phyloP scores from a whole-genome alignment of 177 flowering plant genomes.

The Vitis hybrid region DNA sequence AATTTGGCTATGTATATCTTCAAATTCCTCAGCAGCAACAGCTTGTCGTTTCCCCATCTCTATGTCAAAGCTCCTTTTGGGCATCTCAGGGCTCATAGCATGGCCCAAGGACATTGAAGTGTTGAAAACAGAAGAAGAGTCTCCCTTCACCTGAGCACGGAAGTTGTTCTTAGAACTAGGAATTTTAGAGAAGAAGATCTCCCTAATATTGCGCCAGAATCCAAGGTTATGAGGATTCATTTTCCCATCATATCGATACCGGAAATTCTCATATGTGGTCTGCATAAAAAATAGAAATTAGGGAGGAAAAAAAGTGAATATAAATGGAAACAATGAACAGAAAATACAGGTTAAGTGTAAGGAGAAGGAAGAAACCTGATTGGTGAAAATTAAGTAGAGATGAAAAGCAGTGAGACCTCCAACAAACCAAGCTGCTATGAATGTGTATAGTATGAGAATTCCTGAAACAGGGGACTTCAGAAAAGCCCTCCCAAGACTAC shows the following conservation, averaged over 20 bases:
- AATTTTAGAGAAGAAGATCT: constrained; percentile 53
- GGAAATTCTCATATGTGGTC: constrained; percentile 88
- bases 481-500: constrained; percentile 73
- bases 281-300: constrained; percentile 30
- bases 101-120: constrained; percentile 27
- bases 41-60: constrained; percentile 57
- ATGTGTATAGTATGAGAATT: constrained; percentile 64
- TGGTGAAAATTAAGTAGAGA: constrained; percentile 68
- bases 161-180: constrained; percentile 60
- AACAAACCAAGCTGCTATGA: constrained; percentile 79
- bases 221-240: constrained; percentile 67
- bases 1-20: constrained; percentile 57
- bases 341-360: not conserved
- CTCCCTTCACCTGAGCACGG: constrained; percentile 49
- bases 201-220: constrained; percentile 36
- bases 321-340: not conserved
- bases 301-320: not conserved
- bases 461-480: constrained; percentile 72
- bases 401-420: constrained; percentile 92
- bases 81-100: constrained; percentile 43
- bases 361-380: constrained; percentile 58
- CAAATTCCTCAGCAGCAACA: constrained; percentile 59
- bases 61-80: constrained; percentile 47
- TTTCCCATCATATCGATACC: constrained; percentile 59
- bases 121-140: constrained; percentile 27